phyloP scores from a whole-genome alignment of 176 grass and related monocot genomes.

The Calamus simplicifolius region DNA sequence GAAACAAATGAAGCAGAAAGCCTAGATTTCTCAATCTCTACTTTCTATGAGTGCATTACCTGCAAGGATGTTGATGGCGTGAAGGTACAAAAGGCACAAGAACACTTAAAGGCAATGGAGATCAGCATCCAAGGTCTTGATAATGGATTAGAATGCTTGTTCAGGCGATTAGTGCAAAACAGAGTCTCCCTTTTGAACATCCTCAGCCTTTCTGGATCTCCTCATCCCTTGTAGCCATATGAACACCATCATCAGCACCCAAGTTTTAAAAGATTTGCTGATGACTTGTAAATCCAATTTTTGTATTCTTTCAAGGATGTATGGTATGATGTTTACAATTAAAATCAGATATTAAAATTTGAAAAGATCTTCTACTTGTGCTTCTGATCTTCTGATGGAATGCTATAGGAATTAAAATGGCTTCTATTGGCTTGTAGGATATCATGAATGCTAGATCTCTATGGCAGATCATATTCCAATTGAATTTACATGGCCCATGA shows the following conservation, averaged over 20 bases:
- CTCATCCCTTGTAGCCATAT: background rate
- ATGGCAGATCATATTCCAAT: too few relatives aligned
- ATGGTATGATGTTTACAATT: too few relatives aligned
- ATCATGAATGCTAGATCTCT: too few relatives aligned
- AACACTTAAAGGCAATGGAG: background rate
- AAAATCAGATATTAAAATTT: too few relatives aligned
- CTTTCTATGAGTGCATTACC: background rate
- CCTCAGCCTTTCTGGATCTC: background rate
- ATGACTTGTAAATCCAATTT: too few relatives aligned
- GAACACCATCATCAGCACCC: background rate
- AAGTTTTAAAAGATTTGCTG: too few relatives aligned
- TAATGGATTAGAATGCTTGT: slow-evolving; percentile 8
- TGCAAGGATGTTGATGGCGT: background rate
- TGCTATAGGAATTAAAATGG: too few relatives aligned
- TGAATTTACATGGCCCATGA: too few relatives aligned
- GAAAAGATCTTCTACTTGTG: too few relatives aligned
- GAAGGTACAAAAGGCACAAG: background rate
- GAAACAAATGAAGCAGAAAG: background rate
- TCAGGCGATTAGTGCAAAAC: slow-evolving; percentile 8
- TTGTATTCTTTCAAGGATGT: too few relatives aligned
- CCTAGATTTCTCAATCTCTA: background rate
- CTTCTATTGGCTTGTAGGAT: too few relatives aligned
- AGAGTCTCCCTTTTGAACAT: slow-evolving; percentile 13
- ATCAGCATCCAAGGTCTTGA: background rate
- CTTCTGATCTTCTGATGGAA: too few relatives aligned